phyloP scores from a whole-genome alignment of 2,329 filamentous ascomycete species.

The Albifimbria verrucaria region DNA sequence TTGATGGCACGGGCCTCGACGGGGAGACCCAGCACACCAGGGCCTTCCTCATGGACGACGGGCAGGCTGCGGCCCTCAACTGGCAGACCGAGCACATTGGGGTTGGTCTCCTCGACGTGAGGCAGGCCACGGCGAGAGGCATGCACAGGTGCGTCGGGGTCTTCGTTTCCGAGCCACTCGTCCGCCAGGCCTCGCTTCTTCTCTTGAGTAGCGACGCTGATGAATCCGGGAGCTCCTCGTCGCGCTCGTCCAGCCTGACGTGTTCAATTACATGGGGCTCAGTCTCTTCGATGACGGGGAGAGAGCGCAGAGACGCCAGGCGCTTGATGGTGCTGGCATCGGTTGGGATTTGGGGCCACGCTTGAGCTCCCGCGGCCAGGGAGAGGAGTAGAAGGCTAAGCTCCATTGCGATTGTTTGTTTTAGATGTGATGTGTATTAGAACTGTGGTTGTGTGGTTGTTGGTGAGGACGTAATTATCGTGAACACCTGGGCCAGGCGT shows the following conservation, averaged over 20 bases:
- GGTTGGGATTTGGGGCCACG: not conserved
- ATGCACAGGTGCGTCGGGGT: not conserved
- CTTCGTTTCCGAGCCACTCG: not conserved
- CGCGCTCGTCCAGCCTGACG: too few species aligned
- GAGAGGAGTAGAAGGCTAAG: not conserved
- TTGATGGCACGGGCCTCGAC: slow-evolving; percentile 11
- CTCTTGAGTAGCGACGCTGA: not conserved
- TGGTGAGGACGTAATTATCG: not conserved
- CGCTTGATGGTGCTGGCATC: not conserved
- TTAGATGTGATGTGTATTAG: not conserved
- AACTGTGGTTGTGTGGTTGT: not conserved
- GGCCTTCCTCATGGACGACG: not conserved
- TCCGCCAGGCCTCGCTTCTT: not conserved
- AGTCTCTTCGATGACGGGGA: too few species aligned
- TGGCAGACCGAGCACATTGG: too few species aligned
- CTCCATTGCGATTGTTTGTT: not conserved
- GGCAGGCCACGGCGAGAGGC: too few species aligned
- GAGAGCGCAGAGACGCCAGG: too few species aligned
- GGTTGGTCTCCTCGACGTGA: not conserved
- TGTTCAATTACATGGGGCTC: too few species aligned
- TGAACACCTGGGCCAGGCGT: not conserved
- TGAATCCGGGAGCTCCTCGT: not conserved
- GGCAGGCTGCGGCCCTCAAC: not conserved
- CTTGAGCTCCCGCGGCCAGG: not conserved
- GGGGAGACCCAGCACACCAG: too few species aligned